phyloP scores from a whole-genome alignment of 768 basidiomycete genomes.

The Dacryopinax spathularia region DNA sequence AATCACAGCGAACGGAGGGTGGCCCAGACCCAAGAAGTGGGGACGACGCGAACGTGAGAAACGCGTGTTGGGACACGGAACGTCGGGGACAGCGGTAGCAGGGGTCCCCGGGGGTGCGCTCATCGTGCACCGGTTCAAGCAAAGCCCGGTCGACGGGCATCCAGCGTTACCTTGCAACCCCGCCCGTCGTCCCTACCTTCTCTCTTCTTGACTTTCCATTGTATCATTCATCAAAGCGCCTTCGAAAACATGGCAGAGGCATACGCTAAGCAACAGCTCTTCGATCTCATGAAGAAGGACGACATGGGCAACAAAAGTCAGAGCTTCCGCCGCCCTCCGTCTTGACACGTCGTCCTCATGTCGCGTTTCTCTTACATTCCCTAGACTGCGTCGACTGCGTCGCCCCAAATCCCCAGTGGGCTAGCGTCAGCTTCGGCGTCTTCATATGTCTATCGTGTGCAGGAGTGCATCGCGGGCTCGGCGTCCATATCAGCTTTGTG shows the following conservation, averaged over 20 bases:
- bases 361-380: not conserved
- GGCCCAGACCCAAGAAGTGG: not conserved
- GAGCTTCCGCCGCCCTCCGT: constrained; percentile 6
- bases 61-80: not conserved
- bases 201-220: not conserved
- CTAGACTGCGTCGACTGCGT: constrained; percentile 60
- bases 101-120: no score
- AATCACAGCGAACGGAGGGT: not conserved
- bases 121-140: not conserved
- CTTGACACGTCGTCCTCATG: not conserved
- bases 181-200: constrained; percentile 15
- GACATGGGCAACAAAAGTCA: constrained; percentile 54
- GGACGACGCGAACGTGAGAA: not conserved
- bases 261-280: constrained; percentile 53
- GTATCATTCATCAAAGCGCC: not conserved
- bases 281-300: constrained; percentile 57
- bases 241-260: constrained; percentile 37
- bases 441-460: constrained; percentile 77
- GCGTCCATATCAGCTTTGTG: constrained; percentile 72
- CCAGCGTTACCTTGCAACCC: not conserved
- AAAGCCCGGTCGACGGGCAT: not conserved
- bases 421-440: constrained; percentile 39
- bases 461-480: constrained; percentile 74
- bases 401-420: constrained; percentile 93
- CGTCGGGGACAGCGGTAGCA: no score